phyloP scores from a whole-genome alignment of 768 basidiomycete species.

The Xerocomus potaroensis region DNA sequence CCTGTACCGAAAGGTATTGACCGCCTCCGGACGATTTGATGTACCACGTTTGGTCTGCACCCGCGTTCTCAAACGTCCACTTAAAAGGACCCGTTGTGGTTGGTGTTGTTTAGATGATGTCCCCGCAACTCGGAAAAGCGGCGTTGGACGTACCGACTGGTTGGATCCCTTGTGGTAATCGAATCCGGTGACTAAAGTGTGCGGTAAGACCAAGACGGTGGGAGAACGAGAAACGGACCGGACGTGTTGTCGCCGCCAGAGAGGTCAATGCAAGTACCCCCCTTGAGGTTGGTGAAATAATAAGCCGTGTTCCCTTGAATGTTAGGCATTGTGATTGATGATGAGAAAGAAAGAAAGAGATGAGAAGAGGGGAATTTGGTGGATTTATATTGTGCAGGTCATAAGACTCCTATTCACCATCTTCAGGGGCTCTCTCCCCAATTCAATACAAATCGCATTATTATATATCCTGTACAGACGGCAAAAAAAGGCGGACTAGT shows the following conservation, averaged over 20 bases:
- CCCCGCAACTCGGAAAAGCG: no score
- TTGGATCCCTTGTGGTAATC: slow-evolving; percentile 40
- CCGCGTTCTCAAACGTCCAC: slow-evolving; percentile 42
- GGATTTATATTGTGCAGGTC: not conserved
- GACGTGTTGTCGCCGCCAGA: slow-evolving; percentile 48
- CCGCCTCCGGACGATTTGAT: slow-evolving; percentile 41
- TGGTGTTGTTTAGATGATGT: no score
- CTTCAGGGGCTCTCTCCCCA: not conserved
- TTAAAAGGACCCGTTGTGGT: no score
- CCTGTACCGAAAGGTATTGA: slow-evolving; percentile 39
- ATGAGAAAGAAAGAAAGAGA: not conserved
- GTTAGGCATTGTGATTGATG: slow-evolving; percentile 14
- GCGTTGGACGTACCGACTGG: slow-evolving; percentile 42
- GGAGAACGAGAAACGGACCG: slow-evolving; percentile 30
- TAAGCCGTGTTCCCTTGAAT: slow-evolving; percentile 38
- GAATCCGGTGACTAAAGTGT: slow-evolving; percentile 48
- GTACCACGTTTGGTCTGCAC: slow-evolving; percentile 31
- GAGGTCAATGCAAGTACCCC: slow-evolving; percentile 51
- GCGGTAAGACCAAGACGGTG: not conserved
- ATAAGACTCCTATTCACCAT: not conserved
- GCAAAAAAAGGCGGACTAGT: no score
- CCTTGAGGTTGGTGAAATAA: slow-evolving; percentile 47
- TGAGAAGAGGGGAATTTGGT: not conserved
- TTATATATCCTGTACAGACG: slow-evolving; percentile 8
- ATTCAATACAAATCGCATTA: no score